Conservation (phyloP, 768 basidiomycete genomes). For the Crepidotus variabilis region DNA sequence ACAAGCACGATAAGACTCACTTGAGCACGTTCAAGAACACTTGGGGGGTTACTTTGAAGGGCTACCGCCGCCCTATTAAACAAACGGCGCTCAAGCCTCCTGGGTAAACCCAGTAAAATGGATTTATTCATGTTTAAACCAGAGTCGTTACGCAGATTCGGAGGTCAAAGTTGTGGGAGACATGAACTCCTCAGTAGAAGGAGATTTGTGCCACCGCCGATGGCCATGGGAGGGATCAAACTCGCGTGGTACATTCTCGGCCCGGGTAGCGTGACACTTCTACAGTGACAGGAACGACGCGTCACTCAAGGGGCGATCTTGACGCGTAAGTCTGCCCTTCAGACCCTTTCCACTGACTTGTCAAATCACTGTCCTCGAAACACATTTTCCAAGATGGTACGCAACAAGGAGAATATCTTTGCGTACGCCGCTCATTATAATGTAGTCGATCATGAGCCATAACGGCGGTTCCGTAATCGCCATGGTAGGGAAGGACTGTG, state of each 20-base stretch:
- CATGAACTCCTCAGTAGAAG: too few relatives aligned
- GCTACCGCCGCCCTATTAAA: too few relatives aligned
- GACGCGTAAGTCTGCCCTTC: constrained; percentile 27
- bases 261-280: constrained; percentile 8
- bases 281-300: constrained; percentile 33
- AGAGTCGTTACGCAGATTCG: too few relatives aligned
- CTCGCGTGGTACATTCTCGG: not conserved
- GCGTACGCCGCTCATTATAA: constrained; percentile 10
- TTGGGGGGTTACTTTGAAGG: too few relatives aligned
- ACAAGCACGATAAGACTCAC: not conserved
- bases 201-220: not conserved
- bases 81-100: too few relatives aligned
- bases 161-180: too few relatives aligned
- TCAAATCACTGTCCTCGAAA: constrained; percentile 11
- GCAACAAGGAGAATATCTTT: constrained; percentile 6
- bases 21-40: not conserved
- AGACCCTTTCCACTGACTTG: constrained; percentile 2
- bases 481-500: constrained; percentile 99
- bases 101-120: too few relatives aligned
- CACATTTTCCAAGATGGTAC: constrained; percentile 35
- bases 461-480: constrained; percentile 99
- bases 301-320: constrained; percentile 28
- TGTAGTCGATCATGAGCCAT: constrained; percentile 85
- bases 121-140: too few relatives aligned
- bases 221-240: not conserved